Conservation (phyloP, 2,329 filamentous ascomycete genomes). For the Scopulariopsis brevicaulis region DNA sequence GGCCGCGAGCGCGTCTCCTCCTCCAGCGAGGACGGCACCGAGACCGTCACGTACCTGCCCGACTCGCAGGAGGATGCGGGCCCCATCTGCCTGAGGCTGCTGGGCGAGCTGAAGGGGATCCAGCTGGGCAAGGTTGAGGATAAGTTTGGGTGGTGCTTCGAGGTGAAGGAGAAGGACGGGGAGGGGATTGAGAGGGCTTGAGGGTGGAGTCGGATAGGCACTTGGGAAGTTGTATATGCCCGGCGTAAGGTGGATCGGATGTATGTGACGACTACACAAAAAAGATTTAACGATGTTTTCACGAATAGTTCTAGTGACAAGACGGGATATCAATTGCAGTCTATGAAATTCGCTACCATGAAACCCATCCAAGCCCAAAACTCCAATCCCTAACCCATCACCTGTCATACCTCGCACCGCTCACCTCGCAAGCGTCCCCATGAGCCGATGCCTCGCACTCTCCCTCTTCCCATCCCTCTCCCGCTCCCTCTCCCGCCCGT, state of each 20-base stretch:
- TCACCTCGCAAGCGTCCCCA: background rate
- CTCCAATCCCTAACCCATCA: background rate
- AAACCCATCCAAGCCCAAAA: background rate
- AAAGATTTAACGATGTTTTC: background rate
- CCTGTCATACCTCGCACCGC: background rate
- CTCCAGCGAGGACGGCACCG: slow-evolving; percentile 17
- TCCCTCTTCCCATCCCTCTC: background rate
- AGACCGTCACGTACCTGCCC: slow-evolving; percentile 45
- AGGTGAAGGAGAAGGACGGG: slow-evolving; percentile 32
- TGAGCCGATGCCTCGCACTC: background rate
- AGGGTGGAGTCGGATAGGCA: background rate
- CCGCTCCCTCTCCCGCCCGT: background rate
- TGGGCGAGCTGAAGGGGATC: slow-evolving; percentile 71
- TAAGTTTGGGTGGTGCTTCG: slow-evolving; percentile 58
- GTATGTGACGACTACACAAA: background rate
- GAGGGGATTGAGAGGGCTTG: slow-evolving; percentile 14
- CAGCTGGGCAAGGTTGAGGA: slow-evolving; percentile 75
- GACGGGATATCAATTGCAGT: background rate
- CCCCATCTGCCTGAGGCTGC: slow-evolving; percentile 58
- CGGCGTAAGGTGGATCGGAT: background rate
- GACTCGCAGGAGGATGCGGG: slow-evolving; percentile 57
- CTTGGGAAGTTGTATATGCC: background rate
- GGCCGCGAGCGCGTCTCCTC: slow-evolving; percentile 23
- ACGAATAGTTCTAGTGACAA: background rate
- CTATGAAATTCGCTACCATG: background rate